phyloP scores from a whole-genome alignment of 2,329 filamentous ascomycete species.

The Aspergillus pseudonomiae region DNA sequence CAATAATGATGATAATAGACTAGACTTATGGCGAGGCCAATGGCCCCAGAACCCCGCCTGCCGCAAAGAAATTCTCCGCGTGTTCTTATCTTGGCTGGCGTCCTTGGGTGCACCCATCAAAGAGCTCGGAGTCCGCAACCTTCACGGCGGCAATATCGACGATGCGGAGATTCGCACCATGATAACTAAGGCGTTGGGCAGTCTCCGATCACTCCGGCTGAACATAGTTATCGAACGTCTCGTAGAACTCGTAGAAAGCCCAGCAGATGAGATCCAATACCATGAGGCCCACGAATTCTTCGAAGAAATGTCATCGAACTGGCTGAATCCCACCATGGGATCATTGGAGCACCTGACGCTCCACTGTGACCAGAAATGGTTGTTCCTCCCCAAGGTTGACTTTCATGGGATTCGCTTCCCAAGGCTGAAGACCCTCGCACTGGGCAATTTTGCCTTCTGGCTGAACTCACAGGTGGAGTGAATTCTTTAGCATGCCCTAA shows the following conservation, averaged over 20 bases:
- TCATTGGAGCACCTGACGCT: neutral
- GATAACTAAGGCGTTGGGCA: neutral
- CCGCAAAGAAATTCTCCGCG: too few species aligned
- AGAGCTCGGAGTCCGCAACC: too few species aligned
- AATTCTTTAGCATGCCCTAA: neutral
- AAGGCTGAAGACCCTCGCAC: neutral
- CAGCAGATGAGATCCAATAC: too few species aligned
- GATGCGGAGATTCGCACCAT: too few species aligned
- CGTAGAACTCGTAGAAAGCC: neutral
- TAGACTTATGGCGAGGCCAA: too few species aligned
- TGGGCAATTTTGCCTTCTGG: neutral
- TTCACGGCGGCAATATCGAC: too few species aligned
- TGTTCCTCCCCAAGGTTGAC: neutral
- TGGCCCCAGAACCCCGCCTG: too few species aligned
- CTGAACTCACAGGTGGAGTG: neutral
- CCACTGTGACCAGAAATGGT: neutral
- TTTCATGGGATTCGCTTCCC: neutral
- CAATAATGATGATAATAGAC: too few species aligned
- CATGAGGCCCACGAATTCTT: too few species aligned
- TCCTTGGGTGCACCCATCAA: too few species aligned
- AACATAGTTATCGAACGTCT: neutral
- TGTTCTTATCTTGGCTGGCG: too few species aligned
- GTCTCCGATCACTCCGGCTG: neutral
- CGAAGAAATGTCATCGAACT: neutral
- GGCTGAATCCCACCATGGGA: neutral